A percentile compares a stretch with the other conserved stretches of the same genome.
phyloP scores from a whole-genome alignment of 2,329 filamentous ascomycete genomes.

The Gnomoniopsis sp. region DNA sequence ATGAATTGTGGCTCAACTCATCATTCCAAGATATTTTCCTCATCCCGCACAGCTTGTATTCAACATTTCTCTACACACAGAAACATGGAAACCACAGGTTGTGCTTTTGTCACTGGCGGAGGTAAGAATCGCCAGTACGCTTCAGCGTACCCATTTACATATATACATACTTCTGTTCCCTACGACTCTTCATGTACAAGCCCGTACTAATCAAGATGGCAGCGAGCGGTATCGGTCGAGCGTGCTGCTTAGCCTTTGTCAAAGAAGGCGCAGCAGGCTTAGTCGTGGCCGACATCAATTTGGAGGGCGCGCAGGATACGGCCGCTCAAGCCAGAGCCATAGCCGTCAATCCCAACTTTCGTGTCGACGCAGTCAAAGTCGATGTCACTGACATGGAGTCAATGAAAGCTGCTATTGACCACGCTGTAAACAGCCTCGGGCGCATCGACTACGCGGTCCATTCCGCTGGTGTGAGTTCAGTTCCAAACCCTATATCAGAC shows the following conservation, averaged over 20 bases:
- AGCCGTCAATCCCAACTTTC: background rate
- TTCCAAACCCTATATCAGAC: no score
- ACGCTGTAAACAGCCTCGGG: background rate
- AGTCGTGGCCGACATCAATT: conserved; percentile 8
- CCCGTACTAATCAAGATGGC: background rate
- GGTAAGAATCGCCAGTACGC: background rate
- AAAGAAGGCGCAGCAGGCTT: background rate
- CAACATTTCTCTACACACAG: conserved; percentile 11
- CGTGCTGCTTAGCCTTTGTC: conserved; percentile 3
- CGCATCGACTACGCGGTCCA: conserved; percentile 11
- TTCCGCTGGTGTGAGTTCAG: conserved; percentile 10
- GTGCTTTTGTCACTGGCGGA: conserved; percentile 11
- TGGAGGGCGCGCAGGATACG: background rate
- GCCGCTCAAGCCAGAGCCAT: background rate
- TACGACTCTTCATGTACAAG: background rate
- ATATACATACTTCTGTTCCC: background rate
- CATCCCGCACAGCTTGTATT: no score
- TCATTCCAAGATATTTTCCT: no score
- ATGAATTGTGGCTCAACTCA: no score
- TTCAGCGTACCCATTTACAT: background rate
- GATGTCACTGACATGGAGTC: conserved; percentile 3
- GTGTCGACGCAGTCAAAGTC: background rate
- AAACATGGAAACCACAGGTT: conserved; percentile 2
- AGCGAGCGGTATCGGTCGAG: conserved; percentile 9
- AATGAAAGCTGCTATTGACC: background rate